phyloP scores from a whole-genome alignment of 371 early-diverging fungal genomes.

The Rhizopus arrhizus region DNA sequence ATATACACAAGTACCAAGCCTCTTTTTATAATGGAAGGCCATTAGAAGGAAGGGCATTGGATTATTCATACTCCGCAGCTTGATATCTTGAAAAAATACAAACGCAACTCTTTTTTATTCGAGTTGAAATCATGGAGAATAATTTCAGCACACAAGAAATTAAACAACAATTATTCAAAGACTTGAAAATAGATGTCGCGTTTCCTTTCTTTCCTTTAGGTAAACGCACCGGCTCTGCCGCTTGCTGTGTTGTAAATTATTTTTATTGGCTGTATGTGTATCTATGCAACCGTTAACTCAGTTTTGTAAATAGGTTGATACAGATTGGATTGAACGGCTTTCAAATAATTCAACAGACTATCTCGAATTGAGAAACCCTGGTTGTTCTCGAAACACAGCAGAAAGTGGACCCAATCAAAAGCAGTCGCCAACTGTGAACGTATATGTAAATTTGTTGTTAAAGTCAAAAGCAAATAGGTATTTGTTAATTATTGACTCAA shows the following conservation, averaged over 20 bases:
- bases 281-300: slow-evolving; percentile 2
- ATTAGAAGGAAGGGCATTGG: background rate
- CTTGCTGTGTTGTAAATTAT: slow-evolving; percentile 62
- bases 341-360: slow-evolving; percentile 5
- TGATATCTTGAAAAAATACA: no score
- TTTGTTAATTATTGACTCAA: background rate
- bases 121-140: slow-evolving; percentile 30
- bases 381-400: slow-evolving; percentile 11
- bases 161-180: slow-evolving; percentile 48
- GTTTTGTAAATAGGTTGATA: slow-evolving; percentile 36
- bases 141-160: slow-evolving; percentile 42
- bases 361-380: slow-evolving; percentile 31
- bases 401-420: slow-evolving; percentile 31
- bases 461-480: slow-evolving; percentile 35
- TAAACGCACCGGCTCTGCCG: slow-evolving; percentile 53
- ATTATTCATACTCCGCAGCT: no score
- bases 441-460: slow-evolving; percentile 41
- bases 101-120: background rate
- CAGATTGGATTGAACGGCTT: slow-evolving; percentile 48
- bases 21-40: no score
- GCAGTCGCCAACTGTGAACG: slow-evolving; percentile 50
- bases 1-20: no score
- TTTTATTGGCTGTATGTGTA: background rate
- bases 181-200: slow-evolving; percentile 62
- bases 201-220: slow-evolving; percentile 65